phyloP scores from a whole-genome alignment of 1,284 basidiomycete species.

The Ceratobasidium papillatum region DNA sequence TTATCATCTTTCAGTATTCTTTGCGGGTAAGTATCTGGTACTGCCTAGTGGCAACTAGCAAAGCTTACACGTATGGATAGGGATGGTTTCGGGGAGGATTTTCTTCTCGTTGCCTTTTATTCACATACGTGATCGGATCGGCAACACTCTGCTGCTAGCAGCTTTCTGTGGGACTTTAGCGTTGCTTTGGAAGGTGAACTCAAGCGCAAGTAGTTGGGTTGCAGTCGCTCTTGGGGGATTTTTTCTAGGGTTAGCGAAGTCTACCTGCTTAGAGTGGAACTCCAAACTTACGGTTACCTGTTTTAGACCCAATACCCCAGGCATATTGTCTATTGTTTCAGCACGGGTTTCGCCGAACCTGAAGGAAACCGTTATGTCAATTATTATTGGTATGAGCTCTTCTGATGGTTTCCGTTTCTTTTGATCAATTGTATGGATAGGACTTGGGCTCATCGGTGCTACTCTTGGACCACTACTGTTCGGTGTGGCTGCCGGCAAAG shows the following conservation, averaged over 20 bases:
- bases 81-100: constrained; percentile 5
- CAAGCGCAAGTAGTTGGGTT: constrained; percentile 5
- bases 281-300: neutral
- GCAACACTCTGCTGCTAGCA: constrained; percentile 4
- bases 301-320: constrained; percentile 25
- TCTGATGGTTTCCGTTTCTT: neutral
- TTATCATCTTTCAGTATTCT: constrained; percentile 25
- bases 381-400: constrained; percentile 10
- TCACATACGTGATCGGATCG: constrained; percentile 22
- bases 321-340: constrained; percentile 23
- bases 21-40: neutral
- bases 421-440: neutral
- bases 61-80: neutral
- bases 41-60: neutral
- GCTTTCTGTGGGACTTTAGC: constrained; percentile 1
- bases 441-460: constrained; percentile 18
- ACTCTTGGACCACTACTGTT: constrained; percentile 24
- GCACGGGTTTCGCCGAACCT: constrained; percentile 11
- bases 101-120: constrained; percentile 31
- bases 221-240: constrained; percentile 9
- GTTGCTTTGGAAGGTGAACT: constrained; percentile 10
- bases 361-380: constrained; percentile 16
- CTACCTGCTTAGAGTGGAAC: neutral
- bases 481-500: constrained; percentile 2
- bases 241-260: constrained; percentile 9